Percentiles rank a stretch among this genome's conserved stretches.
These are phyloP conservation scores for Acorus gramineus DNA, from an alignment of 106 monocot species.

Conservation along the genomic window DNA sequence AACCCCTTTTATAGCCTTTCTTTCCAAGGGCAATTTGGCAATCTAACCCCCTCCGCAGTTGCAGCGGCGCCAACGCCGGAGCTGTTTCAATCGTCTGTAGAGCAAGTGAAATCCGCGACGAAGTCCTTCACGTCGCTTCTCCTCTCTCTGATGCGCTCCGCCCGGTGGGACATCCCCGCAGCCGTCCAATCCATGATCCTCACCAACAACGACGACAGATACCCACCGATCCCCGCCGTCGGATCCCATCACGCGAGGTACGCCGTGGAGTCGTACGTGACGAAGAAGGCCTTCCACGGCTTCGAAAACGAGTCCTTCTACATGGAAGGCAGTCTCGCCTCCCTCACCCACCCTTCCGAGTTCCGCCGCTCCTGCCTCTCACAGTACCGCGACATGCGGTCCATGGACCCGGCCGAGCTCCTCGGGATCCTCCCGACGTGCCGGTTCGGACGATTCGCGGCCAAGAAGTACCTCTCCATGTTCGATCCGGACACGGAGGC, in stretches of 20 bases:
- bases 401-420: slow-evolving; percentile 82
- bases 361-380: slow-evolving; percentile 64
- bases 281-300: slow-evolving; percentile 54
- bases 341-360: slow-evolving; percentile 58
- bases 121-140: slow-evolving; percentile 65
- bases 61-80: slow-evolving; percentile 46
- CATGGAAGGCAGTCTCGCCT: slow-evolving; percentile 80
- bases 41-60: no score
- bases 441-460: slow-evolving; percentile 72
- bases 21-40: slow-evolving; percentile 3
- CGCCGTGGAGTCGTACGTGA: slow-evolving; percentile 72
- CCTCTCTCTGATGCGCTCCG: slow-evolving; percentile 70
- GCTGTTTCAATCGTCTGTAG: slow-evolving; percentile 51
- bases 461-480: slow-evolving; percentile 51
- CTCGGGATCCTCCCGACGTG: slow-evolving; percentile 78
- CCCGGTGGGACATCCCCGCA: slow-evolving; percentile 65
- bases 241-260: slow-evolving; percentile 44
- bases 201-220: not conserved
- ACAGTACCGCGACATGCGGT: slow-evolving; percentile 78
- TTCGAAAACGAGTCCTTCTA: slow-evolving; percentile 99
- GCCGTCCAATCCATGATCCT: slow-evolving; percentile 45
- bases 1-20: not conserved
- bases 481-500: slow-evolving; percentile 65
- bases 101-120: slow-evolving; percentile 47
- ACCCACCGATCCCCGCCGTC: slow-evolving; percentile 9